These are phyloP conservation scores for Sporothrix pallida DNA, from an alignment of 2,329 filamentous ascomycete genomes.

Conservation along the genomic window DNA sequence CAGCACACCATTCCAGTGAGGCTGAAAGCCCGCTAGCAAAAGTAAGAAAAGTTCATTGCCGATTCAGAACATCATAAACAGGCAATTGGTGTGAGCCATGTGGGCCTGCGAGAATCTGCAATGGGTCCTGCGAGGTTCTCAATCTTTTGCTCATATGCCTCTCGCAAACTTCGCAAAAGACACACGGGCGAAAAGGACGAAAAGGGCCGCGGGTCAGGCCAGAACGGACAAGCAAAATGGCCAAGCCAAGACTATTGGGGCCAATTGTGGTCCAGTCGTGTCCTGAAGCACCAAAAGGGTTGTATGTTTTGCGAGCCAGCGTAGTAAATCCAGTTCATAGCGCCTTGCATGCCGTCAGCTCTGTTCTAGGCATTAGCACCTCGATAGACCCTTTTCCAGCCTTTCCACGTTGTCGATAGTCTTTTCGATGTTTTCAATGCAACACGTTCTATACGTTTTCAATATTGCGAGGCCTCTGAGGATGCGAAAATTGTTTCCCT, in stretches of 20 bases:
- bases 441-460: neutral
- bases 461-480: neutral
- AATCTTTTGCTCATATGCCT: too few relatives aligned
- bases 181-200: too few relatives aligned
- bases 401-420: neutral
- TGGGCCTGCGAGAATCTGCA: neutral
- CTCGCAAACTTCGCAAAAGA: too few relatives aligned
- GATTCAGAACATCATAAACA: neutral
- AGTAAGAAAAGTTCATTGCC: neutral
- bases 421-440: neutral
- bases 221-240: neutral
- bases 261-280: neutral
- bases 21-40: constrained; percentile 4
- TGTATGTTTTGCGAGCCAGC: constrained; percentile 8
- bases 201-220: neutral
- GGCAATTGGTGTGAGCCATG: neutral
- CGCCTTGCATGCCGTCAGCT: neutral
- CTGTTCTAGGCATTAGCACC: neutral
- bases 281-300: neutral
- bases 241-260: constrained; percentile 19
- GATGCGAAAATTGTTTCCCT: neutral
- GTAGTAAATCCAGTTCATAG: neutral
- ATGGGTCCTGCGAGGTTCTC: too few relatives aligned
- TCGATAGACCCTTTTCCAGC: neutral
- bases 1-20: constrained; percentile 11